Evolutionary conservation across 345 rosid species (phyloP).

Genomic region (Sisymbrium altissimum): DNA sequence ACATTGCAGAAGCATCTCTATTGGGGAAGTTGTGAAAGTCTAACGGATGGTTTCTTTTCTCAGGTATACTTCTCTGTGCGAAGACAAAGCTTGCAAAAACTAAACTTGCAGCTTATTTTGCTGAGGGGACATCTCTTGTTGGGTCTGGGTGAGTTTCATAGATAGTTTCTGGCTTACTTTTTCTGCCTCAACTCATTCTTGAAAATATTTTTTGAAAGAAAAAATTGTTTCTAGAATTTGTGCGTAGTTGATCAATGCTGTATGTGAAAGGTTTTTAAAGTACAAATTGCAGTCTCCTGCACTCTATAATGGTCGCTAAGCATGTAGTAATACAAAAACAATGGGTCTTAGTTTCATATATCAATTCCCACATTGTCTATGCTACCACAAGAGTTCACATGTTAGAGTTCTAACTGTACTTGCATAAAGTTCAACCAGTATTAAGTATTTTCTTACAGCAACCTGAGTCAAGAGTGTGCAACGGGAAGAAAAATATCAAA

Average conservation of each 20-base stretch:
- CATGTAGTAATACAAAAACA: neutral
- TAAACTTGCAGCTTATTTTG: constrained; percentile 68
- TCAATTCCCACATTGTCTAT: neutral
- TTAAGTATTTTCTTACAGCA: constrained; percentile 19
- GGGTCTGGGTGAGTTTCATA: constrained; percentile 43
- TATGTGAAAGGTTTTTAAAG: neutral
- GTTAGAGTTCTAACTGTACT: neutral
- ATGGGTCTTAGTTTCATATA: neutral
- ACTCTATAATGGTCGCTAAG: neutral
- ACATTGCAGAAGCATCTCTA: neutral
- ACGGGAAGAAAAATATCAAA: constrained; percentile 57
- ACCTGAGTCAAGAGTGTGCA: constrained; percentile 32
- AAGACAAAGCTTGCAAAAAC: constrained; percentile 84
- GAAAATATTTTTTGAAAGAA: neutral
- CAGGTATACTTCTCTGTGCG: constrained; percentile 89
- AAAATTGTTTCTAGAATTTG: neutral
- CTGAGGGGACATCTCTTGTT: constrained; percentile 72
- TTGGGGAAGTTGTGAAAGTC: neutral
- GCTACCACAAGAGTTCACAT: neutral
- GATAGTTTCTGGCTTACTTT: neutral
- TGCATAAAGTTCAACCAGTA: neutral
- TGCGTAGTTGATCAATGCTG: neutral
- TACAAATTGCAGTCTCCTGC: neutral
- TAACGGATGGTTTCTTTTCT: constrained; percentile 16
- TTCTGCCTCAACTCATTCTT: neutral